Evolutionary conservation across 2,329 filamentous ascomycete genomes (phyloP), one percentile per base, ranked within the genome.

Genomic region (Alternaria alternata): DNA sequence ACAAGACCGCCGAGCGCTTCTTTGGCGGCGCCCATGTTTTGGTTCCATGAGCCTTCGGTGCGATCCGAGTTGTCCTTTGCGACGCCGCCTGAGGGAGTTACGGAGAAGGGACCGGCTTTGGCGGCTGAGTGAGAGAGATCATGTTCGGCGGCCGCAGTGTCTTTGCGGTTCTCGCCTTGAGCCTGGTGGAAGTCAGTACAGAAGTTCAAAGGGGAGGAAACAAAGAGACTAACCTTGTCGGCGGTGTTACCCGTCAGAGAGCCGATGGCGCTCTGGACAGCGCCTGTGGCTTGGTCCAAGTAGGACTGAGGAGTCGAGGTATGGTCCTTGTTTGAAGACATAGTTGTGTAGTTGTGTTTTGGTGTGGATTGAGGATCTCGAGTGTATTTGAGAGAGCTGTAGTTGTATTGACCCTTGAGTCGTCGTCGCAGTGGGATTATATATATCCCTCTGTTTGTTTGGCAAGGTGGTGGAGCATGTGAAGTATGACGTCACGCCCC

Each of bases 11-110:
- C 94, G 1, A 95, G 65, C 5, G 89, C 83, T 77, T 97, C 92
- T 83, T 97, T 97, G 43, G 89, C 89, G 1, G 90, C 87, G 53
- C 94, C 94, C n/a, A 94, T 75, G 5, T 93, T 96, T 81, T 97
- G 94, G 82, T 97, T 92, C 89, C 91, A 96, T 18, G 85, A 85
- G 43, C 94, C 94, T 18, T 87, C 77, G 22, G 85, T 82, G 66
- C 93, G 91, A 77, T 94, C 84, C 11, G 89, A 83, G 79, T 92
- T 84, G 79, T 97, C 92, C 68, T 87, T 85, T 63, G 89, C 86
- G 49, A 91, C 82, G 36, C 88, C 90, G 48, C 92, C 92, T 0
- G 88, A 86, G 51, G 89, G 83, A 11, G 89, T 89, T 59, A 91
- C 85, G 24, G 89, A 87, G 75, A 89, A 83, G 61, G 90, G 89